These are phyloP conservation scores for Holtermanniella nyarrowii DNA, from an alignment of 768 basidiomycete genomes.

Conservation along the genomic window DNA sequence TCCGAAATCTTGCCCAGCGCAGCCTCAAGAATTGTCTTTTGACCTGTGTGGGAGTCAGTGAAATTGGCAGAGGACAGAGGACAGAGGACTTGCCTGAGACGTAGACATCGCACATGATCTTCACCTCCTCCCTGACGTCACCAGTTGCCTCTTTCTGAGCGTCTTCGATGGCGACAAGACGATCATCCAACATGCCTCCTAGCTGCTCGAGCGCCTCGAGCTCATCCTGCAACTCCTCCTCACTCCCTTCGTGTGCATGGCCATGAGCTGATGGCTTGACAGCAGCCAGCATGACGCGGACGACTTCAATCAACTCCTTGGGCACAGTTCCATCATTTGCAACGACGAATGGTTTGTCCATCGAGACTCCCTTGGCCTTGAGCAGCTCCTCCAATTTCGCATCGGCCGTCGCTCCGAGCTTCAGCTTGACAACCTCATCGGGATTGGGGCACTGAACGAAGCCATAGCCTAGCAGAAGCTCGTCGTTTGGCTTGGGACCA, in stretches of 20 bases:
- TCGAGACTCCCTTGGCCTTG: conserved; percentile 46
- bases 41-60: conserved; percentile 16
- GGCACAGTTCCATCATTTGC: conserved; percentile 29
- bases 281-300: conserved; percentile 33
- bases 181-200: conserved; percentile 53
- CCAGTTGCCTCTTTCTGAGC: not conserved
- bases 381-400: conserved; percentile 23
- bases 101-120: conserved; percentile 58
- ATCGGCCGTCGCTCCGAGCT: conserved; percentile 46
- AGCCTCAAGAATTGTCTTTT: conserved; percentile 25
- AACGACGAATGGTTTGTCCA: conserved; percentile 42
- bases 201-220: conserved; percentile 59
- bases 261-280: conserved; percentile 1
- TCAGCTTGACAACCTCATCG: conserved; percentile 75
- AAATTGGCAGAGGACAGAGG: not conserved
- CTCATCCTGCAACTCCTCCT: conserved; percentile 48
- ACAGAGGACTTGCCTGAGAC: conserved; percentile 48
- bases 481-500: conserved; percentile 79
- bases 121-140: conserved; percentile 51
- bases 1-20: conserved; percentile 22
- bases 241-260: conserved; percentile 23
- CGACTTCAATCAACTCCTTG: conserved; percentile 29
- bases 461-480: conserved; percentile 83
- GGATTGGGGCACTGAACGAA: conserved; percentile 68
- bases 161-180: conserved; percentile 22